Evolutionary conservation across 345 rosid genomes (phyloP), one percentile per base, ranked within the genome.

Genomic region (Citrus medica): DNA sequence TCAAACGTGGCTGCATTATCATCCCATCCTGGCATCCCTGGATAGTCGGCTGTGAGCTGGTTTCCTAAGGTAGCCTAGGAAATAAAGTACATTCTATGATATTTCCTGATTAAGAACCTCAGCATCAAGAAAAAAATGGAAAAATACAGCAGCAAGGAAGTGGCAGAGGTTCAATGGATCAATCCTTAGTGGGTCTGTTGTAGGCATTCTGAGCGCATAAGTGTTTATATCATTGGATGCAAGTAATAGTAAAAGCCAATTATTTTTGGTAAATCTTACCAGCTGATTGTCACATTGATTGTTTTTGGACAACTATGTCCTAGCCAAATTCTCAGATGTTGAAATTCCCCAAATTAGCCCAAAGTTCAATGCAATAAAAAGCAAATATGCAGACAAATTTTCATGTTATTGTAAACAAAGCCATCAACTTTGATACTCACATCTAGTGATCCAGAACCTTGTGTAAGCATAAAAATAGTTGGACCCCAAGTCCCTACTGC

Each of bases 1-100:
- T 85, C 89, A 80, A 90, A 92, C 25, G 92, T 92, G 72, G 93
- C 96, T 1, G 87, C 83, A 73, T 90, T 90, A 76, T 90, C 89
- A 70, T 90, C 86, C 93, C 96, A 90, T 75, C 87, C 93, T 1
- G 92, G 96, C 58, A 38, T 84, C 79, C 89, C 92, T 68, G 84
- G 88, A 89, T 86, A 90, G 83, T 89, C 87, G 74, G 92, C 91
- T 10, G 84, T 89, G 67, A 92, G 87, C 85, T 84, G 88, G 82
- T 86, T 86, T 79, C 75, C 88, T 40, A 46, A 67, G 53, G 87
- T 78, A 81, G 84, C 92, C 96, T 92, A 84, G 67, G 84, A 74
- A 73, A 75, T 77, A 61, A 76, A 78, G 75, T 71, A 79, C 38
- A 80, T 76, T 63, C 58, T 75, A 71, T 84, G 77, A 75, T 74